Percentiles rank a stretch among this genome's conserved stretches.
Evolutionary conservation across 2,329 filamentous ascomycete species (phyloP).

Genomic region (Nemania abortiva): DNA sequence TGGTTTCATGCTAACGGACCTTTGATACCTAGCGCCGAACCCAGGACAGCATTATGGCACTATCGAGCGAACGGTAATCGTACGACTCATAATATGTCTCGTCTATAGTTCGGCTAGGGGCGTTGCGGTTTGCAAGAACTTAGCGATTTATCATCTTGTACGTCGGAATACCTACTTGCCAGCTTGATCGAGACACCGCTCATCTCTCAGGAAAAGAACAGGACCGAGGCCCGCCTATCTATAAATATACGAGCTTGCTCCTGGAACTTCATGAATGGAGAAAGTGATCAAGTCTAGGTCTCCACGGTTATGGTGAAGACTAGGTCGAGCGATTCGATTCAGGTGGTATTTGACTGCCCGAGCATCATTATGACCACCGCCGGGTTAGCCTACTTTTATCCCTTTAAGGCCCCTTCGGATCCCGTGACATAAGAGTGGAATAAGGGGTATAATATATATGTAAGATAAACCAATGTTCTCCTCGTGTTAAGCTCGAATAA

Average conservation of each 20-base stretch:
- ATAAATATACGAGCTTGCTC: neutral
- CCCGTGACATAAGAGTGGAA: neutral
- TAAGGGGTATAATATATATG: too few species aligned
- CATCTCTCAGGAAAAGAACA: neutral
- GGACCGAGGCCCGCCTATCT: neutral
- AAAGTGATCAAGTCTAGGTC: neutral
- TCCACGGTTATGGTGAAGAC: neutral
- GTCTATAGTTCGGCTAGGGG: neutral
- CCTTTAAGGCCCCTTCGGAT: neutral
- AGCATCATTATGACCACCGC: neutral
- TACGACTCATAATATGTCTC: neutral
- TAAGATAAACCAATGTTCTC: too few species aligned
- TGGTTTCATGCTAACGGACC: neutral
- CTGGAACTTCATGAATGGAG: neutral
- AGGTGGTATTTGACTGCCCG: neutral
- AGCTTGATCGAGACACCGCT: neutral
- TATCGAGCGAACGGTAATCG: neutral
- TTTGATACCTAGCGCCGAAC: neutral
- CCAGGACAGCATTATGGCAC: neutral
- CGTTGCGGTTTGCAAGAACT: neutral
- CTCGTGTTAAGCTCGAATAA: too few species aligned
- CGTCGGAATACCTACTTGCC: neutral
- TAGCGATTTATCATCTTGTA: neutral
- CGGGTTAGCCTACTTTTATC: neutral
- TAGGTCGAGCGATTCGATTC: neutral